Base-by-base conservation (phyloP, 208 protist genomes). In the Porcisia hertigi region DNA sequence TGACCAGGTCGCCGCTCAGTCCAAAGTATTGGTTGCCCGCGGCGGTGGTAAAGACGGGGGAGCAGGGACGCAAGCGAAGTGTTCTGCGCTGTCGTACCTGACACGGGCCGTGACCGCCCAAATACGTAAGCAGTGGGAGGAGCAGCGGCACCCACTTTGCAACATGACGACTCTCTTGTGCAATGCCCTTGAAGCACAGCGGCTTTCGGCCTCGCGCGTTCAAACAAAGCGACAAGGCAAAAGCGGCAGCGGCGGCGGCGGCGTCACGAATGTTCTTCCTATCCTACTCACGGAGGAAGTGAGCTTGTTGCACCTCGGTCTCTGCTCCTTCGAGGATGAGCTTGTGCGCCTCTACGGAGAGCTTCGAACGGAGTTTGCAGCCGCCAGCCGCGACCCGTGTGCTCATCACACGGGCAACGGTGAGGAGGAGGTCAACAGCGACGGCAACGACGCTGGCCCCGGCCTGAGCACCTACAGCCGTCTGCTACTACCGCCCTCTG, bases 301-400 rank as follows among this genome's bases (percentile, higher is more conserved):
- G 60, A 95, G 91, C 81, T 71, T 95, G 20, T 75, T 95, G 23
- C 91, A 95, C 79, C 80, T 95, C 54, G 91, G 87, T 9, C 82
- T 95, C 7, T 95, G 91, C 73, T 74, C 87, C 25, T 82, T 85
- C 16, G 86, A 92, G 58, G 91, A 95, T 82, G 87, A 92, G 66
- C 86, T 95, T 11, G 91, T 93, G 8, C 73, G 62, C 52, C 70
- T 79, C 49, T 86, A 88, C 57, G 83, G 78, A 53, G 80, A 66
- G 36, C 71, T 78, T 45, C 78, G 75, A 52, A 65, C 73, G 20
- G 59, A 66, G 9, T 63, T 59, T 2, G 71, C 62, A 9, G 16
- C 30, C 11, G 9, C 58, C 47, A 57, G 25, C 43, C 23, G 64
- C 16, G n/a, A 7, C n/a, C 3, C 64, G 4, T 9, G 43, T 16